Evolutionary conservation across 441 rosid species (phyloP).

Genomic region (Breynia disticha): DNA sequence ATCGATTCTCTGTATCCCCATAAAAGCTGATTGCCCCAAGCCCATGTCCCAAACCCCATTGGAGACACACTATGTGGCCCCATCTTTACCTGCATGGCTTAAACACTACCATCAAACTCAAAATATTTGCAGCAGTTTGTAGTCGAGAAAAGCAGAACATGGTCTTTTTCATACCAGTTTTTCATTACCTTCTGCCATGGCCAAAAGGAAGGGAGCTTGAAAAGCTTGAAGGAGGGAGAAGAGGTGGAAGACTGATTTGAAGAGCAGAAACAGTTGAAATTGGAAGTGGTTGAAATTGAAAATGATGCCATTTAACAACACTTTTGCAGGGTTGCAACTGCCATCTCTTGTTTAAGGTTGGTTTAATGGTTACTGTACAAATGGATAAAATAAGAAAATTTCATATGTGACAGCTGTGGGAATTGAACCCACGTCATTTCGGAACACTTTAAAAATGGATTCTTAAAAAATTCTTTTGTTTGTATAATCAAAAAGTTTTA

Average conservation of each 20-base stretch:
- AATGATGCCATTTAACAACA: conserved; percentile 11
- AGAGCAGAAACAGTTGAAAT: conserved; percentile 21
- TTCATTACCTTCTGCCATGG: conserved; percentile 67
- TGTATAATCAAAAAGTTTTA: no score
- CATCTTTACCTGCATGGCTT: conserved; percentile 47
- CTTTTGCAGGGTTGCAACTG: background rate
- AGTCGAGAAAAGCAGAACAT: background rate
- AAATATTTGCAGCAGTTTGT: background rate
- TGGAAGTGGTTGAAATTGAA: conserved; percentile 20
- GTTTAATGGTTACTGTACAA: background rate
- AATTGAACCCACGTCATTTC: conserved; percentile 99
- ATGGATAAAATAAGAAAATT: background rate
- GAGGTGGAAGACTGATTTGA: conserved; percentile 25
- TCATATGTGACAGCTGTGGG: conserved; percentile 65
- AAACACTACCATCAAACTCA: background rate
- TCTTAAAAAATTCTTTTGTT: no score
- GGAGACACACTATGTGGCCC: conserved; percentile 83
- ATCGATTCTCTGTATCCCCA: conserved; percentile 83
- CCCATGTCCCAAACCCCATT: conserved; percentile 98
- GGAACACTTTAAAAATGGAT: no score
- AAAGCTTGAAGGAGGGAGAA: conserved; percentile 31
- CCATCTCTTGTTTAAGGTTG: background rate
- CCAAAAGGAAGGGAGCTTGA: conserved; percentile 73
- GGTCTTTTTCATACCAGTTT: background rate
- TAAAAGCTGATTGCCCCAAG: conserved; percentile 94